phyloP scores from a whole-genome alignment of 768 basidiomycete genomes.

The Phylloporus rhodoxanthus region DNA sequence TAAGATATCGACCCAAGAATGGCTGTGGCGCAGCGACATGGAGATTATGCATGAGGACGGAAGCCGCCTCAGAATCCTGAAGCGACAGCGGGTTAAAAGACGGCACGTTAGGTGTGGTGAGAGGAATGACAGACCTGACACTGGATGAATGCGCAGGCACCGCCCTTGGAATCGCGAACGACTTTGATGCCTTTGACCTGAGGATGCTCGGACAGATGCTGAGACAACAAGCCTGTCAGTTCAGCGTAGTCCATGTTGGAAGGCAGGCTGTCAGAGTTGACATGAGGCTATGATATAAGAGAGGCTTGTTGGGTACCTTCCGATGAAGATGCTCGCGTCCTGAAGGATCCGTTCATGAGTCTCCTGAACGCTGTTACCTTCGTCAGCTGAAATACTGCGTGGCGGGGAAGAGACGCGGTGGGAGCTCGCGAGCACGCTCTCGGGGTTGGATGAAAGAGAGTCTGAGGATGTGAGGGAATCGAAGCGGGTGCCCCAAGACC shows the following conservation, averaged over 20 bases:
- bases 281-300: conserved; percentile 4
- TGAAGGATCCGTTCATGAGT: conserved; percentile 48
- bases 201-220: conserved; percentile 61
- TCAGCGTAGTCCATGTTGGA: conserved; percentile 60
- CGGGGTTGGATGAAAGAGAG: conserved; percentile 37
- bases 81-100: neutral
- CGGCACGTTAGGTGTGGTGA: neutral
- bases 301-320: conserved; percentile 48
- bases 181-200: conserved; percentile 65
- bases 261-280: conserved; percentile 49
- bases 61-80: conserved; percentile 55
- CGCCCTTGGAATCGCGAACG: conserved; percentile 69
- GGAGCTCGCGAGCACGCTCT: conserved; percentile 7
- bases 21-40: conserved; percentile 50
- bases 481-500: conserved; percentile 70
- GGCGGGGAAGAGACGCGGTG: conserved; percentile 14
- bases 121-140: conserved; percentile 53
- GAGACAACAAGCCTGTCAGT: conserved; percentile 52
- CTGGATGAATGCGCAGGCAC: conserved; percentile 81
- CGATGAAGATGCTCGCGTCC: conserved; percentile 79
- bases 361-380: conserved; percentile 33
- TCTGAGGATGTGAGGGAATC: conserved; percentile 55
- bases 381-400: conserved; percentile 13
- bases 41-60: conserved; percentile 53
- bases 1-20: conserved; percentile 67